Conservation (phyloP, 768 basidiomycete species). For the Piloderma croceum region DNA sequence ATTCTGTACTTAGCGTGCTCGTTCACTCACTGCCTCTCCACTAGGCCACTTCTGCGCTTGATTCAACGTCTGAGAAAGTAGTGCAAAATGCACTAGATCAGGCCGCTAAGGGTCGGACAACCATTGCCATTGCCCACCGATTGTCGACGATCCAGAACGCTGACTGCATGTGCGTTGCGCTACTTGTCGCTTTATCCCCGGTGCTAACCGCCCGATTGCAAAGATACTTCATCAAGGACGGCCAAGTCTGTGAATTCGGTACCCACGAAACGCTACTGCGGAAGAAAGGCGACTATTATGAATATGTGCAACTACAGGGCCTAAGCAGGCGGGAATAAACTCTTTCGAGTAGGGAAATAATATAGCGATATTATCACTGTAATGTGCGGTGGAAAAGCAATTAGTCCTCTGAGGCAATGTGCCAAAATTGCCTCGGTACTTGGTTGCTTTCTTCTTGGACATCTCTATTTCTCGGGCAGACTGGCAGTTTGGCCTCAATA, state of each 20-base stretch:
- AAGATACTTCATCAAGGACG: constrained; percentile 88
- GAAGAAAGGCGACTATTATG: constrained; percentile 66
- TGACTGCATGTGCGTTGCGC: constrained; percentile 78
- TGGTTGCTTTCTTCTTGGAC: no score
- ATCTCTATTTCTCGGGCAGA: no score
- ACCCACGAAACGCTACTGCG: constrained; percentile 79
- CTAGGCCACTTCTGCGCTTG: constrained; percentile 79
- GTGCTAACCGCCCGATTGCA: background rate
- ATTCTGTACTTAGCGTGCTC: constrained; percentile 6
- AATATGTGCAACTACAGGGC: constrained; percentile 85
- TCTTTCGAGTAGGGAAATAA: no score
- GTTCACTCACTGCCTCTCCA: no score
- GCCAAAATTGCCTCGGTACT: no score
- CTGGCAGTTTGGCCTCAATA: no score
- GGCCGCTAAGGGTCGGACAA: constrained; percentile 89
- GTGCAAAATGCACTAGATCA: constrained; percentile 92
- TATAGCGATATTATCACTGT: no score
- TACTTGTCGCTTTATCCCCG: background rate
- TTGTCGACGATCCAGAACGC: constrained; percentile 91
- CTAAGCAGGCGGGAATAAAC: no score
- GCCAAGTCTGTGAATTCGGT: constrained; percentile 77
- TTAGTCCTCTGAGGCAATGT: no score
- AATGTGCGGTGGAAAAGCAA: no score
- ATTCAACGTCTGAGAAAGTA: constrained; percentile 88
- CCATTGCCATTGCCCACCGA: constrained; percentile 92